Base-by-base conservation (phyloP, 139 green algal species). In the Nannochloris sp. region DNA sequence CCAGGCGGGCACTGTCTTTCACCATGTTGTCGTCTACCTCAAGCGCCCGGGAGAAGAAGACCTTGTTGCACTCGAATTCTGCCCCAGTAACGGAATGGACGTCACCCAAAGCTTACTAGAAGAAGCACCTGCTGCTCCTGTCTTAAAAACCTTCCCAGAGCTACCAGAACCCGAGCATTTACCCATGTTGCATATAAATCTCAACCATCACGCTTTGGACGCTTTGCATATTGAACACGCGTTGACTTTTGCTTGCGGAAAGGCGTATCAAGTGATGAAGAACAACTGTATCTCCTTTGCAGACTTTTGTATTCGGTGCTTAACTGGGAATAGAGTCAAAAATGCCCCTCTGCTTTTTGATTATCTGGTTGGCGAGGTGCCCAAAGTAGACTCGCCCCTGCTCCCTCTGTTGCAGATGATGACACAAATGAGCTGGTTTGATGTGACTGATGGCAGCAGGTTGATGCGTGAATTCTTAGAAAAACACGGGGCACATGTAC, bases 281-380 rank as follows among this genome's bases (percentile, higher is more conserved):
- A 71, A 71, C 35, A 83, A 83, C 47, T 83, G 76, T 63, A 82
- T 83, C 56, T 36, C 59, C 32, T 82, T 82, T 60, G 74, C 76
- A 2, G 73, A 80, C 37, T 66, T 67, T 36, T 6, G 54, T 10
- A 67, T 79, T 15, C 68, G 73, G 27, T 36, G 78, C 45, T 55
- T 83, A 23, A 83, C 76, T 1, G 54, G 53, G 2, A 67, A 63
- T 6, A 8, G 4, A 6, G 60, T 83, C 25, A 56, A 61, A 4
- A 25, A 36, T 35, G 76, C 73, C 1, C 76, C 76, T 15, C 64
- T 76, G 33, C 25, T 83, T 30, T 83, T 79, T 33, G 76, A 83
- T 58, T 37, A 44, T 8, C 3, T 65, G 35, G 51, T 35, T 6
- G 76, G 76, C 1, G 30, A 68, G 36, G 67, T 78, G 33, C 76